Percentiles rank a stretch among this genome's conserved stretches.
These are phyloP conservation scores for Diphasiastrum complanatum DNA, from an alignment of 83 land plant genomes.

Conservation along the genomic window DNA sequence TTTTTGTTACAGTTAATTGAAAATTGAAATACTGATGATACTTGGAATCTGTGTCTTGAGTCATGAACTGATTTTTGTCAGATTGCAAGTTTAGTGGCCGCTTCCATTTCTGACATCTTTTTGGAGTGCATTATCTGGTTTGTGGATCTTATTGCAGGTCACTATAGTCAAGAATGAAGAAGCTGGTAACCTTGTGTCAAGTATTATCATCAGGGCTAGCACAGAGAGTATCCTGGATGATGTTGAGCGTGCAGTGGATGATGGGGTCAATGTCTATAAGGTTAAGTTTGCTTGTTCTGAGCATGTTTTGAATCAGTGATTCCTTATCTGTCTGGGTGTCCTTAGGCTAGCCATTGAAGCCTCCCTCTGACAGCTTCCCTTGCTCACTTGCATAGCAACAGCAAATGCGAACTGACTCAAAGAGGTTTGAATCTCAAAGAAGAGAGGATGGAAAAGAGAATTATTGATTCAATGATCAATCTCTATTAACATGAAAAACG, in stretches of 20 bases:
- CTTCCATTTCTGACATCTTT: neutral
- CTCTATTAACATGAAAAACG: too few species aligned
- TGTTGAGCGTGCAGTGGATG: constrained; percentile 97
- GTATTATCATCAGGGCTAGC: constrained; percentile 86
- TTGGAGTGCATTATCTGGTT: neutral
- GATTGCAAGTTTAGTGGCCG: constrained; percentile 8
- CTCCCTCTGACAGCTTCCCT: too few species aligned
- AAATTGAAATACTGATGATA: too few species aligned
- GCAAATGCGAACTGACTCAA: too few species aligned
- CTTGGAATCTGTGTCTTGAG: too few species aligned
- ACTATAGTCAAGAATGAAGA: constrained; percentile 81
- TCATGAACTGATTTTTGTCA: too few species aligned
- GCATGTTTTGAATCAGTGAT: constrained; percentile 2
- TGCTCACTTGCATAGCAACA: too few species aligned
- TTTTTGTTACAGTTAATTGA: too few species aligned
- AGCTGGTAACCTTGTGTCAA: constrained; percentile 82
- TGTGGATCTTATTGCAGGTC: constrained; percentile 45
- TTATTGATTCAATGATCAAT: too few species aligned
- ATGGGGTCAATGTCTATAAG: constrained; percentile 97
- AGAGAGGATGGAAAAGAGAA: too few species aligned
- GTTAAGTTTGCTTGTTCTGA: constrained; percentile 13
- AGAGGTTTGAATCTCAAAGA: too few species aligned
- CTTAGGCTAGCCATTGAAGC: too few species aligned
- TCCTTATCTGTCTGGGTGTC: neutral
- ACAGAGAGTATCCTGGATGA: constrained; percentile 97